Conservation (phyloP, 805 yeast genomes). For the Vanderwaltozyma verrucispora region DNA sequence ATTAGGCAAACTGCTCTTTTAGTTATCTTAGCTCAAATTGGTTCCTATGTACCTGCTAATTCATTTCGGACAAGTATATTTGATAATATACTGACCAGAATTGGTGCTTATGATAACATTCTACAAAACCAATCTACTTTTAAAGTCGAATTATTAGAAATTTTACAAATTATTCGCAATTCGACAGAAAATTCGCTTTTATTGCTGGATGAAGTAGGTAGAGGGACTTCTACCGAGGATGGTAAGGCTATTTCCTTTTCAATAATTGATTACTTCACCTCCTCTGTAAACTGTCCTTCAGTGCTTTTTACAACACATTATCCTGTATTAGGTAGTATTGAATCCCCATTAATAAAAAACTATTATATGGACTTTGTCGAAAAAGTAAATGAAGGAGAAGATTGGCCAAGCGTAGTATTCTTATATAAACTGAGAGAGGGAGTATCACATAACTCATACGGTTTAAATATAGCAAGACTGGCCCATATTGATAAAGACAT, state of each 20-base stretch:
- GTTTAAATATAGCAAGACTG: constrained; percentile 73
- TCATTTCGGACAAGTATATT: constrained; percentile 53
- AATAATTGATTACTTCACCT: constrained; percentile 49
- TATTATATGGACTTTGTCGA: constrained; percentile 63
- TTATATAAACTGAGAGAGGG: constrained; percentile 43
- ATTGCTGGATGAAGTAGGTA: constrained; percentile 89
- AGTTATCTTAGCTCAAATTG: constrained; percentile 47
- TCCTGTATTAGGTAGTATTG: constrained; percentile 50
- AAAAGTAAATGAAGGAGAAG: constrained; percentile 27
- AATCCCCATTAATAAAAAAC: constrained; percentile 37
- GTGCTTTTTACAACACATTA: constrained; percentile 80
- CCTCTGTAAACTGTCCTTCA: constrained; percentile 34
- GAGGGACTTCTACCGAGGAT: constrained; percentile 79
- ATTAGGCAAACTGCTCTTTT: constrained; percentile 42
- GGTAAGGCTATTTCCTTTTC: constrained; percentile 78
- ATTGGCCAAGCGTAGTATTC: constrained; percentile 37
- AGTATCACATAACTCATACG: constrained; percentile 56
- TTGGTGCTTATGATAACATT: constrained; percentile 79
- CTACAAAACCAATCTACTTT: constrained; percentile 73
- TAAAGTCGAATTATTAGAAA: constrained; percentile 94
- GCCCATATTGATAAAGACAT: constrained; percentile 49
- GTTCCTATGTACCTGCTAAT: constrained; percentile 41
- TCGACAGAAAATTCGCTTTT: constrained; percentile 73
- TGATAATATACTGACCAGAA: constrained; percentile 47
- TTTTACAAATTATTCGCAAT: constrained; percentile 73